Evolutionary conservation across 768 basidiomycete genomes (phyloP), one percentile per base, ranked within the genome.

Genomic region (Lactarius quietus): DNA sequence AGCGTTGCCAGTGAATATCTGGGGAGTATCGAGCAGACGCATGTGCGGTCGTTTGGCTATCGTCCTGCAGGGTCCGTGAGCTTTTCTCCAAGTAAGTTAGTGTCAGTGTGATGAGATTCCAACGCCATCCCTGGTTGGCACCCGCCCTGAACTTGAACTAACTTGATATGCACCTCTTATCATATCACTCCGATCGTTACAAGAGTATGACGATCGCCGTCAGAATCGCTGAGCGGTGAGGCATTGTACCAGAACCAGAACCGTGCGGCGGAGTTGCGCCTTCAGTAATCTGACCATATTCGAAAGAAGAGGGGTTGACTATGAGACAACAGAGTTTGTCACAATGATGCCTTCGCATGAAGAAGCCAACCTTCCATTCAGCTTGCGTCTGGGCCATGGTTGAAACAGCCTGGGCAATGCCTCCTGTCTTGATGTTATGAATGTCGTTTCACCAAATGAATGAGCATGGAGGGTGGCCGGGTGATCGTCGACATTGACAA

Each of bases 371-470:
- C 57, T 38, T 52, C 56, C 4, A 56, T 2, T 56, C 62, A 52
- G 45, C 48, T 17, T 7, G 51, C 33, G 62, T 38, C 56, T 57
- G 43, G 18, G 45, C 48, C 51, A 38, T 43, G 31, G 38, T 23
- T 33, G 41, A 31, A n/a, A 60, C 23, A 9, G 53, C 17, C 59
- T 41, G 59, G 53, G 35, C 43, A 36, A 14, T 20, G 33, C 35
- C n/a, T 29, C 9, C 10, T 59, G 48, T 33, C 48, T 35, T n/a
- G 41, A 23, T 17, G 35, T 15, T 23, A 18, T 10, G n/a, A 52
- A 64, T 58, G 57, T 59, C 57, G 59, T 14, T 55, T 61, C 64
- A 65, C 60, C 18, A 48, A 56, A 59, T 26, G 20, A 18, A 29
- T 14, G 14, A 52, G 17, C 43, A 53, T 33, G 26, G 52, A 20